Conservation (phyloP, 1,284 basidiomycete genomes). For the Ustilago lituana region DNA sequence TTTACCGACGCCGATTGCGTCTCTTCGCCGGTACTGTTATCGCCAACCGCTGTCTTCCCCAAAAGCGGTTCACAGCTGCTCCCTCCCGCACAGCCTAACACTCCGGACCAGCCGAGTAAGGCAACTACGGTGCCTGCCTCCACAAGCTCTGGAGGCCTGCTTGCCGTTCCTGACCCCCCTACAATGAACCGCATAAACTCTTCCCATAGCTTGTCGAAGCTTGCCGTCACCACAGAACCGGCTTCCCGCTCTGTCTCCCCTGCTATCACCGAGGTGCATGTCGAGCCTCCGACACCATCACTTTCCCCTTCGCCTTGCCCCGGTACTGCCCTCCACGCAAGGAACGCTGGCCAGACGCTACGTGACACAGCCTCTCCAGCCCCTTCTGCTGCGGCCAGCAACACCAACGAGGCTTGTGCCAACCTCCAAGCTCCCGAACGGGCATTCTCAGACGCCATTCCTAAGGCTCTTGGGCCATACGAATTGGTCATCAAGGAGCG, state of each 20-base stretch:
- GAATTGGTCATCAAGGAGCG: constrained; percentile 82
- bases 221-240: constrained; percentile 12
- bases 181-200: constrained; percentile 36
- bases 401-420: not conserved
- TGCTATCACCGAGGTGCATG: constrained; percentile 22
- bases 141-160: constrained; percentile 12
- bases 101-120: not conserved
- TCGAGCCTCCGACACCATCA: constrained; percentile 39
- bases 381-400: not conserved
- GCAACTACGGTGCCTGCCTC: constrained; percentile 1
- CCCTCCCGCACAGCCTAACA: not conserved
- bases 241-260: constrained; percentile 17
- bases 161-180: constrained; percentile 28
- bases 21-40: constrained; percentile 31
- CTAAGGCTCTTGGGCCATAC: constrained; percentile 72
- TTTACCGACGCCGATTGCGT: constrained; percentile 26
- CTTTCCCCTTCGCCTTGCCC: constrained; percentile 32
- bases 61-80: constrained; percentile 4
- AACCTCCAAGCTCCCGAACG: constrained; percentile 1
- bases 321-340: not conserved
- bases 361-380: constrained; percentile 17
- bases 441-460: constrained; percentile 41
- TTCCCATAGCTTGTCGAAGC: constrained; percentile 26
- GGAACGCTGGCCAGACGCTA: not conserved
- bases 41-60: constrained; percentile 18